Percentiles rank a stretch among this genome's conserved stretches.
phyloP scores from a whole-genome alignment of 495 filamentous ascomycete genomes.

The Achaetomiella virescens region DNA sequence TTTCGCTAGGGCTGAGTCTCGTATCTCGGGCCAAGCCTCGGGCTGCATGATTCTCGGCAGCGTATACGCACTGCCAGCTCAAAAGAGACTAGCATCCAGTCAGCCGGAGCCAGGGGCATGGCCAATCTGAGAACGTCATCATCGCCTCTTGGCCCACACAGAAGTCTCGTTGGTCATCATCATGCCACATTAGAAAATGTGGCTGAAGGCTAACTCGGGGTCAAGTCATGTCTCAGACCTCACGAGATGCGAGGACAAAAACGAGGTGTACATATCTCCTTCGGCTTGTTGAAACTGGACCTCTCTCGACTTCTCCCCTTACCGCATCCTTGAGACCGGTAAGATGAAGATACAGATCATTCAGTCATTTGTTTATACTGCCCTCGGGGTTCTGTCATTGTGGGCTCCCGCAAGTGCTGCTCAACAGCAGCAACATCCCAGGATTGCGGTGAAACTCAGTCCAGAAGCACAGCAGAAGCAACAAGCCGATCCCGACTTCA shows the following conservation, averaged over 20 bases:
- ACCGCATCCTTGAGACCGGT: background rate
- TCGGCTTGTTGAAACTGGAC: too few relatives aligned
- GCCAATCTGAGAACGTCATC: background rate
- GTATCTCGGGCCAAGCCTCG: too few relatives aligned
- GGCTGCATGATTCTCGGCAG: too few relatives aligned
- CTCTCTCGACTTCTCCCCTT: too few relatives aligned
- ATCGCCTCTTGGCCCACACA: background rate
- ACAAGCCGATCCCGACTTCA: background rate
- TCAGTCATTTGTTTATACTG: background rate
- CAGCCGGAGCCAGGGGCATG: too few relatives aligned
- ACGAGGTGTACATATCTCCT: too few relatives aligned
- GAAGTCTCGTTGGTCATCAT: background rate
- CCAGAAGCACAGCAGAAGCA: slow-evolving; percentile 1
- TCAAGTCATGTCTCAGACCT: background rate
- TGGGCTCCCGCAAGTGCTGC: background rate
- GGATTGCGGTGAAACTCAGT: slow-evolving; percentile 8
- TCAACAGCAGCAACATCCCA: background rate
- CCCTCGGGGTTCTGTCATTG: background rate
- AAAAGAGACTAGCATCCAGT: too few relatives aligned
- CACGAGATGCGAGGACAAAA: background rate
- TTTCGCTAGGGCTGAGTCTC: too few relatives aligned
- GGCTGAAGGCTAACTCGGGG: background rate
- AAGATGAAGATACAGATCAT: background rate
- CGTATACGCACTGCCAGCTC: too few relatives aligned
- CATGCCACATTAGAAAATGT: background rate